These are phyloP conservation scores for Pseudopithomyces chartarum DNA, from an alignment of 2,329 filamentous ascomycete genomes.

Conservation along the genomic window DNA sequence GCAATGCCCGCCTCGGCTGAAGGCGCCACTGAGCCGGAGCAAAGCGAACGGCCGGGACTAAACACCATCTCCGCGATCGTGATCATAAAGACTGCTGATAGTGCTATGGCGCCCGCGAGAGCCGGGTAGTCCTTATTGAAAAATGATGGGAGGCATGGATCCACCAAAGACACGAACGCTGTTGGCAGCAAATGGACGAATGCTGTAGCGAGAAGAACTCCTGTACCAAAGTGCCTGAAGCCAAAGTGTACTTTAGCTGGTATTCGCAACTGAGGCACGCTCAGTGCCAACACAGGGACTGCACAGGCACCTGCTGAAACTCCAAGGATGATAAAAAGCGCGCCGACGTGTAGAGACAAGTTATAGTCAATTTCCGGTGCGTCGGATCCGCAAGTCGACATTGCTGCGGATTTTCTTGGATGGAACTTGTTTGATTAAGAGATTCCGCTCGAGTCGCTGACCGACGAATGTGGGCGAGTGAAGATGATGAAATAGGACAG, in stretches of 20 bases:
- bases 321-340: constrained; percentile 41
- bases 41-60: constrained; percentile 44
- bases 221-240: constrained; percentile 67
- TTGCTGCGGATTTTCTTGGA: neutral
- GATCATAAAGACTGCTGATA: constrained; percentile 63
- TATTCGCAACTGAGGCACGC: constrained; percentile 64
- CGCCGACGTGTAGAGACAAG: constrained; percentile 34
- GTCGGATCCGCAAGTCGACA: neutral
- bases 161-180: constrained; percentile 55
- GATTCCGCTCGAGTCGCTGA: neutral
- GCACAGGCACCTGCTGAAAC: constrained; percentile 57
- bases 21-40: neutral
- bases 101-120: constrained; percentile 67
- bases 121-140: constrained; percentile 64
- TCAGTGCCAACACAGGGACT: constrained; percentile 64
- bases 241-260: constrained; percentile 65
- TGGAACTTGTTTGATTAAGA: neutral
- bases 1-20: neutral
- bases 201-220: constrained; percentile 80
- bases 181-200: constrained; percentile 75
- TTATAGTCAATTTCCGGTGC: constrained; percentile 31
- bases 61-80: constrained; percentile 67
- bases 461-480: too few species aligned
- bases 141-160: constrained; percentile 60
- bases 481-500: too few species aligned